A percentile compares a stretch with the other conserved stretches of the same genome.
Evolutionary conservation across 352 stramenopile genomes (phyloP).

Genomic region (Blastocystis sp.): DNA sequence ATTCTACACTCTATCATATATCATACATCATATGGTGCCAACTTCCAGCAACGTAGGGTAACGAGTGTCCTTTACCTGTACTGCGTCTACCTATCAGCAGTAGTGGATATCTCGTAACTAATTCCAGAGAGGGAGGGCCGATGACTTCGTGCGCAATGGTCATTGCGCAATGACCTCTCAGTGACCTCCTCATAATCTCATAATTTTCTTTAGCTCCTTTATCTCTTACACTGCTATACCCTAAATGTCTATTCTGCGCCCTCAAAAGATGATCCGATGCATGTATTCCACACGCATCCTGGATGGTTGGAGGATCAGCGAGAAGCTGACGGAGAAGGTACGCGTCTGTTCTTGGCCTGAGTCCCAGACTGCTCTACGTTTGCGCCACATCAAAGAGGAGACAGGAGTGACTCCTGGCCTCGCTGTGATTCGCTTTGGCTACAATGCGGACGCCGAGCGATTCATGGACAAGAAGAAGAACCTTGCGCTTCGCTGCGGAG

Average conservation of each 20-base stretch:
- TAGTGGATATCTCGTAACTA: too few relatives aligned
- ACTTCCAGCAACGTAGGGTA: background rate
- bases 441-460: constrained; percentile 50
- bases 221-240: background rate
- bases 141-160: background rate
- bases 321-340: constrained; percentile 35
- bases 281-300: constrained; percentile 49
- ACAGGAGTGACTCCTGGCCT: constrained; percentile 9
- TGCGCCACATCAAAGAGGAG: constrained; percentile 53
- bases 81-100: too few relatives aligned
- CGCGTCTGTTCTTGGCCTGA: background rate
- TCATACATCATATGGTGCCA: too few relatives aligned
- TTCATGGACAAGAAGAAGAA: constrained; percentile 59
- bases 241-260: constrained; percentile 19
- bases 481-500: constrained; percentile 32
- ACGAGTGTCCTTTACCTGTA: background rate
- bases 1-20: too few relatives aligned
- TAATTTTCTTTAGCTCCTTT: constrained; percentile 5
- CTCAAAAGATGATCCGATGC: background rate
- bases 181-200: background rate
- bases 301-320: constrained; percentile 14
- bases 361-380: background rate
- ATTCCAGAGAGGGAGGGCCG: too few relatives aligned
- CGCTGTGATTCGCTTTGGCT: constrained; percentile 41
- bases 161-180: constrained; percentile 17